Percentiles rank a stretch among this genome's conserved stretches.
Conservation (phyloP, 192 early-diverging fungal species). For the Gonapodya prolifera region DNA sequence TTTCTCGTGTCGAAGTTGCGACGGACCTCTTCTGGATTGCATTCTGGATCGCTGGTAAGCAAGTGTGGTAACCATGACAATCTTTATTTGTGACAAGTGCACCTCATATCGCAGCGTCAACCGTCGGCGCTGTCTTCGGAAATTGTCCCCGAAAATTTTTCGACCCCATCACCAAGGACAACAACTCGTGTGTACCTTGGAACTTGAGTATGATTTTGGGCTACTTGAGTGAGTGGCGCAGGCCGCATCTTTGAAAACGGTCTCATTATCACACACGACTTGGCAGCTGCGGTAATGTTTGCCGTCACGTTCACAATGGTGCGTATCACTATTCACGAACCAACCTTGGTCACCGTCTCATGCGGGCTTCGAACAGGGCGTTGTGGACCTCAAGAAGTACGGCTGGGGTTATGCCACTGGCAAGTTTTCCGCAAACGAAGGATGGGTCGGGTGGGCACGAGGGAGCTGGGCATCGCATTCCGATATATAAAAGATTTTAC, state of each 20-base stretch:
- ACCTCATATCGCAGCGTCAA: not conserved
- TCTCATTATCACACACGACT: not conserved
- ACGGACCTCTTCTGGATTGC: not conserved
- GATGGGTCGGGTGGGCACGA: not conserved
- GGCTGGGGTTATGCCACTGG: not conserved
- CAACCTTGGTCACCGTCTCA: not conserved
- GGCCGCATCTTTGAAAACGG: not conserved
- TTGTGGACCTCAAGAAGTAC: not conserved
- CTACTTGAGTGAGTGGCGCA: not conserved
- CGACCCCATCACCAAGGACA: not conserved
- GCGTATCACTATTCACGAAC: not conserved
- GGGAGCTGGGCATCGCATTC: not conserved
- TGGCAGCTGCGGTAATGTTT: not conserved
- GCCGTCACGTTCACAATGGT: not conserved
- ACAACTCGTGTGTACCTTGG: not conserved
- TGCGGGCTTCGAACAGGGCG: not conserved
- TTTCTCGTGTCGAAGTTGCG: not conserved
- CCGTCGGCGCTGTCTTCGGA: not conserved
- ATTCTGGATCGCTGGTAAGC: not conserved
- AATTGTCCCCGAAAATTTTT: not conserved
- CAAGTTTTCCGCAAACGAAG: not conserved
- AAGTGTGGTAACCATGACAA: not conserved
- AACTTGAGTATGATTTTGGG: not conserved
- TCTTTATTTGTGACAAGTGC: not conserved
- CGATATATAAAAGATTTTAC: too few relatives aligned